Evolutionary conservation across 2,329 filamentous ascomycete species (phyloP), one percentile per base, ranked within the genome.

Genomic region (Aquanectria penicillioides): DNA sequence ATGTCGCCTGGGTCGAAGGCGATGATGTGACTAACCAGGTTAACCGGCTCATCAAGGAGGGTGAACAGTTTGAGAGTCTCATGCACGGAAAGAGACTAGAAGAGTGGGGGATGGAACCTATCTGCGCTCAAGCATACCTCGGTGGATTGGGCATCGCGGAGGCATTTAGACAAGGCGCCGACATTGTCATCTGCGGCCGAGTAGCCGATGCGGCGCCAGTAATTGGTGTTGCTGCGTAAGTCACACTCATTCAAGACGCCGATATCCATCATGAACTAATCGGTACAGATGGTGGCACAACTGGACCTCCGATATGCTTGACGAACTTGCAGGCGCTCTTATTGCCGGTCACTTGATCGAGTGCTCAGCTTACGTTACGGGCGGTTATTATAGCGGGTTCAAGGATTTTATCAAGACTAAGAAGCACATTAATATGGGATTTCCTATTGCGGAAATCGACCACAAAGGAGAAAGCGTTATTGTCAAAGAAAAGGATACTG

Each of bases 361-460:
- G 10, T 63, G 61, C 17, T 61, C 47, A 12, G 38, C 53, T 4
- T 63, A 49, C 23, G 44, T 53, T 5, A 61, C 61, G 3, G 58
- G 61, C 2, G 58, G 54, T 10, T 48, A 63, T 15, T 61, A 58
- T 11, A 53, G 48, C n/a, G 37, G 61, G 3, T 61, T 63, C 36
- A 63, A 53, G 26, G 49, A 33, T 7, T 26, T 59, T 1, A 44
- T 50, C 31, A 52, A 58, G 15, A 46, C 56, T 1, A 59, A 56
- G 34, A 59, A 57, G 31, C 56, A 62, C 18, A 46, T 59, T 10
- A 78, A 80, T 38, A 74, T 81, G 2, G 75, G 75, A 0, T 83
- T 83, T 53, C 80, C 79, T 1, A 82, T 85, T 59, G 81, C 78
- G 0, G 81, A 85, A 47, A 75, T 86, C 9, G 75, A 74, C 17